Conservation (phyloP, 352 stramenopile species). For the Globisporangium paroecandrum region DNA sequence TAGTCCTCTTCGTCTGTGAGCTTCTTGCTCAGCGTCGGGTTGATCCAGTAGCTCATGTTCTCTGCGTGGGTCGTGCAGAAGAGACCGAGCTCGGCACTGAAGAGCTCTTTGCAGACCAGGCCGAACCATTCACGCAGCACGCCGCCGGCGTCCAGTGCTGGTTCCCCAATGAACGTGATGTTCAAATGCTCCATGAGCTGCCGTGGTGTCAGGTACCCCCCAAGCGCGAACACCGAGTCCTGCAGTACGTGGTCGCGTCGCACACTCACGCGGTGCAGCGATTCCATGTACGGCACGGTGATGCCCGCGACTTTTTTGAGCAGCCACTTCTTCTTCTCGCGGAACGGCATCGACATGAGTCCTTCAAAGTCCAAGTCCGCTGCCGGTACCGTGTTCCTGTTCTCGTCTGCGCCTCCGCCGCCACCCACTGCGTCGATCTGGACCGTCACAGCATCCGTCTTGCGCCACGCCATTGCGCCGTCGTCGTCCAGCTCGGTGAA, state of each 20-base stretch:
- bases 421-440: conserved; percentile 29
- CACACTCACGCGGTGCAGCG: conserved; percentile 59
- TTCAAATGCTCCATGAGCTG: conserved; percentile 62
- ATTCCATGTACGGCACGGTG: conserved; percentile 56
- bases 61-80: conserved; percentile 75
- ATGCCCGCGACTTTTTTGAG: conserved; percentile 58
- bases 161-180: conserved; percentile 69
- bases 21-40: conserved; percentile 33
- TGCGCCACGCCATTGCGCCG: conserved; percentile 41
- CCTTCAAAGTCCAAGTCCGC: conserved; percentile 56
- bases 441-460: conserved; percentile 48
- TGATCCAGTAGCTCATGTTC: conserved; percentile 84
- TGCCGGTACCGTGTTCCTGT: conserved; percentile 21
- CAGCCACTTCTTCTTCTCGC: conserved; percentile 77
- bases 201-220: conserved; percentile 26
- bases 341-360: conserved; percentile 63
- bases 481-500: conserved; percentile 55
- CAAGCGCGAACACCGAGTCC: conserved; percentile 59
- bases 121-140: conserved; percentile 82
- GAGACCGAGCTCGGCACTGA: conserved; percentile 61
- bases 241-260: conserved; percentile 53
- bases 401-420: conserved; percentile 16
- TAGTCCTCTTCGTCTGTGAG: conserved; percentile 29
- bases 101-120: conserved; percentile 72
- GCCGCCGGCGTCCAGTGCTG: conserved; percentile 70